Percentiles rank a stretch among this genome's conserved stretches.
phyloP scores from a whole-genome alignment of 1,284 basidiomycete species.

The Pseudozyma tsukubaensis region DNA sequence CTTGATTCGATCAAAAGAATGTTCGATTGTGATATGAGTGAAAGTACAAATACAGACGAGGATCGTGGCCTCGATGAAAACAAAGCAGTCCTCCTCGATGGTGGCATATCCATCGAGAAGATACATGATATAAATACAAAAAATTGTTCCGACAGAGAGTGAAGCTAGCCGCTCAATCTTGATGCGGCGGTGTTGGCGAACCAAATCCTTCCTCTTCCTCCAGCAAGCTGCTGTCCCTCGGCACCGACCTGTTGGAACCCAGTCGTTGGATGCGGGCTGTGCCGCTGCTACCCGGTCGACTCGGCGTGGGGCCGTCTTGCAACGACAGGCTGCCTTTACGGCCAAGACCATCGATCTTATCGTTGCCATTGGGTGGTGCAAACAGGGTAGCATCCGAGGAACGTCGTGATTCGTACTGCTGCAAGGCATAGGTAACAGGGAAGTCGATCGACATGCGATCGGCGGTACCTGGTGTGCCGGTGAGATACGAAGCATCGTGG shows the following conservation, averaged over 20 bases:
- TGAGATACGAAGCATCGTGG: conserved; percentile 6
- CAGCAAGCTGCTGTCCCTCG: conserved; percentile 24
- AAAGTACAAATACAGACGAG: conserved; percentile 40
- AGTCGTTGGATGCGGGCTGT: conserved; percentile 35
- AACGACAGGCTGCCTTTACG: conserved; percentile 9
- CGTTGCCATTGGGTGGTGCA: conserved; percentile 12
- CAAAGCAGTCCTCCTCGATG: background rate
- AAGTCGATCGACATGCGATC: conserved; percentile 28
- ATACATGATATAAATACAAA: conserved; percentile 24
- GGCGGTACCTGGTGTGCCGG: conserved; percentile 9
- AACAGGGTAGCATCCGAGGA: conserved; percentile 50
- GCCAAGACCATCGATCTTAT: conserved; percentile 15
- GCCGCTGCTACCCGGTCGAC: conserved; percentile 38
- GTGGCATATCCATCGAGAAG: background rate
- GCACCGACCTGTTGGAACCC: conserved; percentile 38
- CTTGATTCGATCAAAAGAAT: background rate
- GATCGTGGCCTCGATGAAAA: background rate
- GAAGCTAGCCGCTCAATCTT: too few species aligned
- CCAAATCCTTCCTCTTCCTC: conserved; percentile 31
- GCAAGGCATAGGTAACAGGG: conserved; percentile 18
- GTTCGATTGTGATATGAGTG: background rate
- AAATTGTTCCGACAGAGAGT: too few species aligned
- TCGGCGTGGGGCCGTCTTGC: conserved; percentile 5
- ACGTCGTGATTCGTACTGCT: conserved; percentile 39
- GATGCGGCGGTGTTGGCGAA: conserved; percentile 3